A percentile compares a stretch with the other conserved stretches of the same genome.
These are phyloP conservation scores for Nothomitra cinnamomea DNA, from an alignment of 2,329 filamentous ascomycete species.

Conservation along the genomic window DNA sequence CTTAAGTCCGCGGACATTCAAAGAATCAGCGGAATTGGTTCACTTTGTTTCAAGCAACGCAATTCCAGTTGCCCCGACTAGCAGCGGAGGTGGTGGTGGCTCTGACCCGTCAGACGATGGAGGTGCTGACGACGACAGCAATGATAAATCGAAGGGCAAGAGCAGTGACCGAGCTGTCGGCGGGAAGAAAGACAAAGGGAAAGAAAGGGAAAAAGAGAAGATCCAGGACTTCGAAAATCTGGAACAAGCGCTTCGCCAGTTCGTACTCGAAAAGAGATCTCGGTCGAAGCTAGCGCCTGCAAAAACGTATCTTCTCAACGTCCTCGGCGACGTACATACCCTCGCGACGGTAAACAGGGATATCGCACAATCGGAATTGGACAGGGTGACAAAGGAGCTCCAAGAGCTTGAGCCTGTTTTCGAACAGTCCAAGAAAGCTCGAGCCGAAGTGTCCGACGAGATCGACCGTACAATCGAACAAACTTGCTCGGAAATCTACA, in stretches of 20 bases:
- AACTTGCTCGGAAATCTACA: conserved; percentile 72
- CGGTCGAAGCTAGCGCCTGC: conserved; percentile 90
- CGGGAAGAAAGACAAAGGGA: conserved; percentile 57
- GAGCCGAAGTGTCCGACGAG: conserved; percentile 60
- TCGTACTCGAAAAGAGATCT: conserved; percentile 89
- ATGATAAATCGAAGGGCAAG: conserved; percentile 39
- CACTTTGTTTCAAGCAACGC: conserved; percentile 98
- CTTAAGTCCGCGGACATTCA: conserved; percentile 83
- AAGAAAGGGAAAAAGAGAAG: conserved; percentile 53
- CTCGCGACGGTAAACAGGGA: conserved; percentile 77
- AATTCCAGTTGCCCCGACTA: conserved; percentile 53
- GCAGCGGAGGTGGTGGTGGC: conserved; percentile 33
- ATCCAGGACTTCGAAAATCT: conserved; percentile 77
- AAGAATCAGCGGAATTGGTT: conserved; percentile 81
- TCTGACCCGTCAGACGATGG: conserved; percentile 22
- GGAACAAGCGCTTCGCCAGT: conserved; percentile 75
- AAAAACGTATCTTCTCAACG: conserved; percentile 86
- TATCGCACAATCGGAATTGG: conserved; percentile 68
- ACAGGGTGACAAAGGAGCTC: conserved; percentile 66
- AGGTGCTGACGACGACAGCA: conserved; percentile 29
- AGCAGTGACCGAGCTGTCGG: conserved; percentile 23
- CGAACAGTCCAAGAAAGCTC: conserved; percentile 67
- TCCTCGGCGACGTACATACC: conserved; percentile 70
- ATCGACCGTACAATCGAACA: conserved; percentile 71
- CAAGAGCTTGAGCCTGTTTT: conserved; percentile 69